phyloP scores from a whole-genome alignment of 108 stramenopile genomes.

The Skeletonema tropicum region DNA sequence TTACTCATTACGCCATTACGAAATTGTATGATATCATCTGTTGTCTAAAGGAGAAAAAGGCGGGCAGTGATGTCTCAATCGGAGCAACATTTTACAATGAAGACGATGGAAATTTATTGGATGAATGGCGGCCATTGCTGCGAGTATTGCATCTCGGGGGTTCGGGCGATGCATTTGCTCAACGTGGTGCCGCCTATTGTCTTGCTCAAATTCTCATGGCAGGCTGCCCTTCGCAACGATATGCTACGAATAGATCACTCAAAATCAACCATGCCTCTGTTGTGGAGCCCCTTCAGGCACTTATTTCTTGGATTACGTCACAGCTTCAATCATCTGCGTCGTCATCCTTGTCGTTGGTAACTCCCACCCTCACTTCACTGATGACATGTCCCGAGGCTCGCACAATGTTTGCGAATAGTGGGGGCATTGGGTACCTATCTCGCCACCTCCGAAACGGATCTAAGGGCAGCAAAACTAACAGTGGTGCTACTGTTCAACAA shows the following conservation, averaged over 20 bases:
- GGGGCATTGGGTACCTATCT: conserved; percentile 78
- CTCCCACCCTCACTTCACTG: conserved; percentile 67
- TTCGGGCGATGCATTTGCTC: conserved; percentile 56
- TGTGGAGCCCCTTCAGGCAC: conserved; percentile 57
- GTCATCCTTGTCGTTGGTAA: conserved; percentile 64
- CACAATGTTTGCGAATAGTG: conserved; percentile 55
- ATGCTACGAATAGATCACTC: conserved; percentile 19
- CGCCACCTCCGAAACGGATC: conserved; percentile 60
- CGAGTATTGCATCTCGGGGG: conserved; percentile 51
- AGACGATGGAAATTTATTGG: conserved; percentile 50
- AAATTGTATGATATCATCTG: conserved; percentile 70
- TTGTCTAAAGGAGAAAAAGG: conserved; percentile 51
- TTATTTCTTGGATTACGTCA: conserved; percentile 75
- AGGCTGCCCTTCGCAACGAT: conserved; percentile 41
- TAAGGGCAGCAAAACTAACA: conserved; percentile 21
- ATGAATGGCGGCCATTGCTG: conserved; percentile 53
- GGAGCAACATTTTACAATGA: conserved; percentile 47
- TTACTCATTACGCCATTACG: conserved; percentile 72
- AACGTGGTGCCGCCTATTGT: conserved; percentile 58
- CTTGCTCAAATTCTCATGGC: conserved; percentile 55
- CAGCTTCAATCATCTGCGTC: conserved; percentile 64
- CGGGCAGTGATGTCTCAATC: conserved; percentile 32
- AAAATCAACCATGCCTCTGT: conserved; percentile 51
- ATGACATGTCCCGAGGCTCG: conserved; percentile 62
- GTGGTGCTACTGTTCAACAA: conserved; percentile 74